Evolutionary conservation across 768 basidiomycete species (phyloP).

Genomic region (Amanita molliuscula): DNA sequence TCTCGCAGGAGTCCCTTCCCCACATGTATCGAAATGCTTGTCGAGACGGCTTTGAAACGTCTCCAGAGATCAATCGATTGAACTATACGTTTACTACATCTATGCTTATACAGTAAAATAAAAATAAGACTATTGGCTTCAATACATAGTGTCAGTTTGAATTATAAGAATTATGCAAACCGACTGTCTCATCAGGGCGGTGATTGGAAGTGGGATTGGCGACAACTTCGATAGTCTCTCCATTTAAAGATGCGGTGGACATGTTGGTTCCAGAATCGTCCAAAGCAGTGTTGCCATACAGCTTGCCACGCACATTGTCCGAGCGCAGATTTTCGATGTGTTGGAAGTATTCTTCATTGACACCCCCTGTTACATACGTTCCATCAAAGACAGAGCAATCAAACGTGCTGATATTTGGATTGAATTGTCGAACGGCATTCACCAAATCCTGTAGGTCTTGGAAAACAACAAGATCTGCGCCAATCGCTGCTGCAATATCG

Average conservation of each 20-base stretch:
- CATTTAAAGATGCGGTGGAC: not conserved
- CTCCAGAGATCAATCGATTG: not conserved
- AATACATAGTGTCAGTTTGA: not conserved
- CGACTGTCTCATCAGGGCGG: slow-evolving; percentile 4
- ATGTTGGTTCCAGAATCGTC: not conserved
- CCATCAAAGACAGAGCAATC: slow-evolving; percentile 99
- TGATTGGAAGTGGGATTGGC: not conserved
- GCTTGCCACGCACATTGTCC: slow-evolving; percentile 68
- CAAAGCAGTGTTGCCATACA: slow-evolving; percentile 3
- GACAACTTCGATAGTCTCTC: not conserved
- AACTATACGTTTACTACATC: no score
- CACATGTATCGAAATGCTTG: no score
- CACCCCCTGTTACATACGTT: slow-evolving; percentile 90
- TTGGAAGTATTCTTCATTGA: slow-evolving; percentile 73
- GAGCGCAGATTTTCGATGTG: slow-evolving; percentile 69
- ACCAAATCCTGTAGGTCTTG: slow-evolving; percentile 88
- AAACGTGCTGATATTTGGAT: slow-evolving; percentile 64
- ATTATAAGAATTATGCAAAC: slow-evolving; percentile 6
- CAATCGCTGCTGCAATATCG: slow-evolving; percentile 72
- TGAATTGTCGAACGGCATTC: slow-evolving; percentile 76
- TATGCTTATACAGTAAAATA: not conserved
- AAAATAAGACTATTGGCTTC: not conserved
- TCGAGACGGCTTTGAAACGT: not conserved
- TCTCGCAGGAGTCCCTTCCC: not conserved
- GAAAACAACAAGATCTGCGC: slow-evolving; percentile 93